phyloP scores from a whole-genome alignment of 2,329 filamentous ascomycete genomes.

The Paecilomyces sp. region DNA sequence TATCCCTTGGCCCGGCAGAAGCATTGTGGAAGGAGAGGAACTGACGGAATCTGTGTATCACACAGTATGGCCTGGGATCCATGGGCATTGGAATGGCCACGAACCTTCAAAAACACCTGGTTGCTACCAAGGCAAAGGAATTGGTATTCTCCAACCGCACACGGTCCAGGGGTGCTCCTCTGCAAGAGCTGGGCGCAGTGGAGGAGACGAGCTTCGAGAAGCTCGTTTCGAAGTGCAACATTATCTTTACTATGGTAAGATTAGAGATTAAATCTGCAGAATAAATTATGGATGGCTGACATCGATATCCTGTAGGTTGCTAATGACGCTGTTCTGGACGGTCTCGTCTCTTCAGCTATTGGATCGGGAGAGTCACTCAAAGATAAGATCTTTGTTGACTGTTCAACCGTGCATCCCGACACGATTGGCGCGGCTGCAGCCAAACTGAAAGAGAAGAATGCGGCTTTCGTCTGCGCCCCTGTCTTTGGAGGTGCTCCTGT shows the following conservation, averaged over 20 bases:
- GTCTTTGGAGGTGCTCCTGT: constrained; percentile 40
- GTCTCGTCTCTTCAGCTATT: constrained; percentile 19
- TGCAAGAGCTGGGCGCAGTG: constrained; percentile 28
- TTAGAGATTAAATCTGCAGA: constrained; percentile 1
- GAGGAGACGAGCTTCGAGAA: constrained; percentile 25
- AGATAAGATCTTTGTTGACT: constrained; percentile 78
- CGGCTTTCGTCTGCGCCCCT: constrained; percentile 33
- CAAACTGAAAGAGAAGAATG: constrained; percentile 26
- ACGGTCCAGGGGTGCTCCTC: constrained; percentile 28
- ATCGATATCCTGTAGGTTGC: constrained; percentile 23
- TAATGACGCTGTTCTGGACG: constrained; percentile 33
- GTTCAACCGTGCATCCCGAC: constrained; percentile 77
- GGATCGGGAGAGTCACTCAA: constrained; percentile 34
- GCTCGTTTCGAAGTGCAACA: constrained; percentile 27
- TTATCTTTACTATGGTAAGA: constrained; percentile 34
- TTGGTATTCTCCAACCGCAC: constrained; percentile 37
- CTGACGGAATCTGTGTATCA: neutral
- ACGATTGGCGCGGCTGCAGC: constrained; percentile 40
- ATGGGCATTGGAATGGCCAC: constrained; percentile 40
- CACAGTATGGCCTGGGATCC: constrained; percentile 36
- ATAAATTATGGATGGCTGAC: constrained; percentile 1
- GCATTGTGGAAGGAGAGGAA: neutral
- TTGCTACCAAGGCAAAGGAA: constrained; percentile 20
- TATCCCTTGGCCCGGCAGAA: neutral
- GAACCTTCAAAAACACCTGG: constrained; percentile 36